Base-by-base conservation (phyloP, 1,284 basidiomycete genomes). In the Papiliotrema nemorosa region DNA sequence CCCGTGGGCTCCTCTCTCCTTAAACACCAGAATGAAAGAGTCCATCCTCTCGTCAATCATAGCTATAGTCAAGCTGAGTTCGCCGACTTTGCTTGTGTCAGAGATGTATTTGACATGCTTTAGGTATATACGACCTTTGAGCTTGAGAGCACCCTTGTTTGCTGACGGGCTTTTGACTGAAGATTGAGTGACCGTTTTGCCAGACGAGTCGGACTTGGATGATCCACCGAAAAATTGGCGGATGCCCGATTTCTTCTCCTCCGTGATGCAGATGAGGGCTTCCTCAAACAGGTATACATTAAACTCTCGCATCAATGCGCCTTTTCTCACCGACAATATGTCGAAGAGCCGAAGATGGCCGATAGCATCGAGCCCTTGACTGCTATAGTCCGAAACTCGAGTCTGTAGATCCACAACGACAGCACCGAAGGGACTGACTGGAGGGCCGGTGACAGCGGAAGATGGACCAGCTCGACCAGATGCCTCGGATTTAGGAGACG, bases 221-320 rank as follows among this genome's bases (percentile, higher is more conserved):
- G 55, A 36, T 1, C 63, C 59, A 3, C 66, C 63, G 46, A 74
- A 66, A 10, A 69, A 57, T 33, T 52, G 52, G 10, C 65, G 80
- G 0, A 73, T 64, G 21, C 86, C 59, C 10, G 57, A 84, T 66
- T 89, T 91, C 77, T 86, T 87, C 75, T 97, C 93, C 70, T 97
- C 94, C 21, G 88, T 83, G 14, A 97, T 89, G 72, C 93, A 98
- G 54, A 97, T 90, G 54, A 98, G 86, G 10, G 94, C 94, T 68
- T 97, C 90, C 64, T 87, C 85, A 82, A 97, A 97, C 36, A 98
- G 82, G 74, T 97, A 97, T 52, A 97, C 89, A 68, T 86, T 89
- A 72, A 94, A 93, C 69, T 94, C 89, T 50, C 90, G 83, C 24
- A 91, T 84, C 49, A 91, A 83, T 10, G 84, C 77, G 62, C 92